Percentiles rank a stretch among this genome's conserved stretches.
Conservation (phyloP, 352 stramenopile genomes). For the Globisporangium yorkense region DNA sequence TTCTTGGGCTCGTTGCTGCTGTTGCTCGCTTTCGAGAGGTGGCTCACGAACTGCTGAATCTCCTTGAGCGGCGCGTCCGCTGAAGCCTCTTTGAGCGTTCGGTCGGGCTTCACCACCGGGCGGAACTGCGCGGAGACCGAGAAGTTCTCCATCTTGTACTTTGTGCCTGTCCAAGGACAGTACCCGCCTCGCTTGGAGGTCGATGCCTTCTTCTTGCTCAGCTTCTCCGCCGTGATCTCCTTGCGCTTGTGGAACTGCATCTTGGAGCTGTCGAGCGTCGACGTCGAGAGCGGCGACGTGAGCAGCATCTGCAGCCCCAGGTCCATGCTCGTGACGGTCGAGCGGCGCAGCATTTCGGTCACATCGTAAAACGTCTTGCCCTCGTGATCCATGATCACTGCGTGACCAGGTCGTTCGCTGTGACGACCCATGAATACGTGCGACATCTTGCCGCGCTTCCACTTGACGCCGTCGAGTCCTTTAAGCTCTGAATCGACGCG, state of each 20-base stretch:
- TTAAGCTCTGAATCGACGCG: conserved; percentile 70
- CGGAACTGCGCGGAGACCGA: conserved; percentile 50
- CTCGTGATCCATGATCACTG: conserved; percentile 60
- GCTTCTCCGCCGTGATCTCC: conserved; percentile 26
- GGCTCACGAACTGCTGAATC: conserved; percentile 53
- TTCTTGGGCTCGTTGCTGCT: not conserved
- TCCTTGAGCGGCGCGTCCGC: conserved; percentile 32
- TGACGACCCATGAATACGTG: conserved; percentile 55
- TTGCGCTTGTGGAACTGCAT: conserved; percentile 61
- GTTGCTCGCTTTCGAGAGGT: conserved; percentile 21
- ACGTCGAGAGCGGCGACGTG: conserved; percentile 62
- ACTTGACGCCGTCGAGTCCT: conserved; percentile 68
- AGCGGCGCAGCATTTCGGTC: conserved; percentile 37
- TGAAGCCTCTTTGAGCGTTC: conserved; percentile 34
- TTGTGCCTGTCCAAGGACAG: conserved; percentile 59
- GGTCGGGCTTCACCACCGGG: conserved; percentile 39
- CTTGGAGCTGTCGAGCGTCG: conserved; percentile 43
- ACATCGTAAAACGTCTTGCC: conserved; percentile 59
- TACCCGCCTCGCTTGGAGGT: conserved; percentile 12
- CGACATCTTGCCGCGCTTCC: conserved; percentile 66
- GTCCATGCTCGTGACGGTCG: conserved; percentile 64
- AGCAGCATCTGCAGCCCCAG: conserved; percentile 66
- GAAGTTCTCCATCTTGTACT: conserved; percentile 77
- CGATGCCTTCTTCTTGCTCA: conserved; percentile 13
- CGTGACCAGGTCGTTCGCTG: conserved; percentile 26